phyloP scores from a whole-genome alignment of 257 asterid genomes.

The Fraxinus quadrangulata region DNA sequence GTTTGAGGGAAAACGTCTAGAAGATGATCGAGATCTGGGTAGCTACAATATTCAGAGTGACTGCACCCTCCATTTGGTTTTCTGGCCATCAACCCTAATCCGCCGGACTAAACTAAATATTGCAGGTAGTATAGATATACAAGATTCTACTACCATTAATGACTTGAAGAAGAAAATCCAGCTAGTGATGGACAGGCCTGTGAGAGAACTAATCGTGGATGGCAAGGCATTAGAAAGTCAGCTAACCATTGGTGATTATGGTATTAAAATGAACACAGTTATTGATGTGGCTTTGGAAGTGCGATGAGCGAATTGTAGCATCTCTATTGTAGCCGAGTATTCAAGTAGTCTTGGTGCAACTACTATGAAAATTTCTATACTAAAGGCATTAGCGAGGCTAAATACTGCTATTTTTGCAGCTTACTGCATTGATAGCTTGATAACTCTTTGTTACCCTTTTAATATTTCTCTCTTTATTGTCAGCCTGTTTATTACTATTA shows the following conservation, averaged over 20 bases:
- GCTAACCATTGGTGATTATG: neutral
- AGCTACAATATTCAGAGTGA: slow-evolving; percentile 23
- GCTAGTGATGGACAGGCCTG: neutral
- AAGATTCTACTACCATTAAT: neutral
- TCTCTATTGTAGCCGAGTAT: neutral
- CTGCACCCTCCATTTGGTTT: neutral
- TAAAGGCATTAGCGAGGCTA: no score
- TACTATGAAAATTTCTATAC: no score
- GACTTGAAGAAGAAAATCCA: neutral
- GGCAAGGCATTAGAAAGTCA: neutral
- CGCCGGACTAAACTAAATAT: neutral
- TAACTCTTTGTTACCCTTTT: neutral
- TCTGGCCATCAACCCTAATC: neutral
- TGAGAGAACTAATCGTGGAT: neutral
- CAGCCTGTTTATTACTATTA: neutral
- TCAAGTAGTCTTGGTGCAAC: no score
- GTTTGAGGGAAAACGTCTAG: slow-evolving; percentile 24
- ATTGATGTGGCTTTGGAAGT: neutral
- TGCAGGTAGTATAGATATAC: neutral
- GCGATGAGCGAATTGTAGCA: neutral
- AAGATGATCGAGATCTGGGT: slow-evolving; percentile 23
- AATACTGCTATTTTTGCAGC: no score
- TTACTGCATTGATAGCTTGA: neutral
- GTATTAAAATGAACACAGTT: neutral
- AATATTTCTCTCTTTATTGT: neutral